phyloP scores from a whole-genome alignment of 139 green algal genomes.

The Desmodesmus armatus region DNA sequence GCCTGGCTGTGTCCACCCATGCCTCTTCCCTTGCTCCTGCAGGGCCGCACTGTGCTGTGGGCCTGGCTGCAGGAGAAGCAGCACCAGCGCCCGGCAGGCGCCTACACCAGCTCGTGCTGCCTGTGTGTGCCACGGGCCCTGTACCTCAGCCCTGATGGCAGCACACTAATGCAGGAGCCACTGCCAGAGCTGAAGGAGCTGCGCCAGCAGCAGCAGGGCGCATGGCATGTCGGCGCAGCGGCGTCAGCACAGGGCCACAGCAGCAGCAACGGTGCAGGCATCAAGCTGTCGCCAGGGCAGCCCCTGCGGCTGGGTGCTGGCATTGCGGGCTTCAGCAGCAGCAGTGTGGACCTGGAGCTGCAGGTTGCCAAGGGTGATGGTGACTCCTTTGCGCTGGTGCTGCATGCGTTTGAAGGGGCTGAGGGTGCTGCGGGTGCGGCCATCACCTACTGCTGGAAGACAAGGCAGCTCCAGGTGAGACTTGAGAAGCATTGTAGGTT shows the following conservation, averaged over 20 bases:
- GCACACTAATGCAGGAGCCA: conserved; percentile 44
- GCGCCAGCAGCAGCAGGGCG: conserved; percentile 28
- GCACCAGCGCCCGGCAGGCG: conserved; percentile 51
- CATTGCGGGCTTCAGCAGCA: conserved; percentile 2
- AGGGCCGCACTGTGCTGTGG: conserved; percentile 81
- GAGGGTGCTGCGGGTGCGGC: conserved; percentile 27
- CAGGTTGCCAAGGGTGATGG: background rate
- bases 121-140: conserved; percentile 78
- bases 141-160: conserved; percentile 19
- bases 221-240: background rate
- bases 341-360: conserved; percentile 31
- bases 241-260: background rate
- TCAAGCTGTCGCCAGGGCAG: background rate
- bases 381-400: conserved; percentile 19
- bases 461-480: conserved; percentile 31
- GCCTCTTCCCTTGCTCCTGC: background rate
- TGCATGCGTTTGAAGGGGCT: conserved; percentile 22
- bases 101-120: conserved; percentile 81
- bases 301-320: background rate
- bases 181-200: conserved; percentile 47
- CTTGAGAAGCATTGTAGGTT: too few relatives aligned
- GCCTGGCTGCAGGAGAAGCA: conserved; percentile 82
- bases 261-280: background rate
- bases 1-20: too few relatives aligned
- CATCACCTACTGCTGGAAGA: conserved; percentile 30